Evolutionary conservation across 2,329 filamentous ascomycete genomes (phyloP).

Genomic region (Fusarium dlaminii): DNA sequence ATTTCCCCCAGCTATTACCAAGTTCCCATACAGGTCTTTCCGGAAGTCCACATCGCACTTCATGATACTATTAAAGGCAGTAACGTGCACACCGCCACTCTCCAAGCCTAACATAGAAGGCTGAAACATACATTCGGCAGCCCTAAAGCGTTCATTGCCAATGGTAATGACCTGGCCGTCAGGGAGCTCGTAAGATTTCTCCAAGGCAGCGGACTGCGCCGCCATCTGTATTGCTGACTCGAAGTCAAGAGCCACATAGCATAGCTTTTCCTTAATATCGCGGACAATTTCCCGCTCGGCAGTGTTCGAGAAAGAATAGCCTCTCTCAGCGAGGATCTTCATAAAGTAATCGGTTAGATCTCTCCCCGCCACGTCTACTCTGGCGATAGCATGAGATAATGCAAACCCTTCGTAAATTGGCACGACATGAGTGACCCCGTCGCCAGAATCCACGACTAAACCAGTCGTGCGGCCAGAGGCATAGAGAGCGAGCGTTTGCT

Average conservation of each 20-base stretch:
- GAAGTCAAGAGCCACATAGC: constrained; percentile 99
- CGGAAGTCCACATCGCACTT: no score
- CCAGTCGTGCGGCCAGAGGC: constrained; percentile 99
- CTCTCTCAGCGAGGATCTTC: constrained; percentile 99
- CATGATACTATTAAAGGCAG: no score
- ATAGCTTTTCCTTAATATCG: constrained; percentile 99
- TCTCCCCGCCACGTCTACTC: constrained; percentile 99
- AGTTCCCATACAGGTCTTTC: no score
- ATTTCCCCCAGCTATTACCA: no score
- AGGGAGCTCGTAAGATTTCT: no score
- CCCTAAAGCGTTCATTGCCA: no score
- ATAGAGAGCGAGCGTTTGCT: constrained; percentile 98
- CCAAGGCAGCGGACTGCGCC: no score
- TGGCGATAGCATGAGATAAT: constrained; percentile 98
- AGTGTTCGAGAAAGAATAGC: constrained; percentile 99
- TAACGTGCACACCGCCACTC: no score
- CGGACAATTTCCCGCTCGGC: constrained; percentile 99
- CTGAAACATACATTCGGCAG: no score
- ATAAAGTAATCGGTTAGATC: constrained; percentile 99
- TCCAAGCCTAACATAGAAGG: no score
- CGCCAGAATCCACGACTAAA: constrained; percentile 99
- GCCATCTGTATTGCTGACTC: no score
- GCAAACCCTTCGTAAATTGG: constrained; percentile 99
- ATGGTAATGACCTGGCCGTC: no score
- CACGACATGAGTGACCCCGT: constrained; percentile 99